Conservation (phyloP, 495 filamentous ascomycete species). For the Hyaloscypha finlandica region DNA sequence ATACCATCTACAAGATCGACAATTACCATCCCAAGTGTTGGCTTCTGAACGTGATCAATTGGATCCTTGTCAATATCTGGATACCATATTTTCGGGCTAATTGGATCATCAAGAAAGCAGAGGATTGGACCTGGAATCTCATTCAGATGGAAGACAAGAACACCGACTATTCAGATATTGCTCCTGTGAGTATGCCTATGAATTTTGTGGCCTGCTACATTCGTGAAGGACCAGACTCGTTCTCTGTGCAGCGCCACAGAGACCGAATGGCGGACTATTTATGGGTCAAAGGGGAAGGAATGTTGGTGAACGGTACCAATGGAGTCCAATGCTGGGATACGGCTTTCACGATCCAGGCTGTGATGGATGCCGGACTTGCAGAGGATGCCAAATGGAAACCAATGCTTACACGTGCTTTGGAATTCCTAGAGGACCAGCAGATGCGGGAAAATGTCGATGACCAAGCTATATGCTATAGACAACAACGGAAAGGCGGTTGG, state of each 20-base stretch:
- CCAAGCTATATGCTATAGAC: conserved; percentile 82
- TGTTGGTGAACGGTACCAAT: conserved; percentile 95
- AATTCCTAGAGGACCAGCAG: conserved; percentile 90
- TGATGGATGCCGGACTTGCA: conserved; percentile 76
- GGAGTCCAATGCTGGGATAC: conserved; percentile 98
- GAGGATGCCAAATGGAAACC: conserved; percentile 74
- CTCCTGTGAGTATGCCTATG: conserved; percentile 87
- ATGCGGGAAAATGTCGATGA: conserved; percentile 82
- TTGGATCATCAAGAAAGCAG: conserved; percentile 60
- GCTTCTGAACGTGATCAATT: conserved; percentile 75
- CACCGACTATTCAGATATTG: conserved; percentile 83
- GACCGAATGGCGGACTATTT: conserved; percentile 83
- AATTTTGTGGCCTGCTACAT: conserved; percentile 84
- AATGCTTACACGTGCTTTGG: conserved; percentile 81
- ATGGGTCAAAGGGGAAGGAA: conserved; percentile 90
- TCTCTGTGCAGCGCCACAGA: conserved; percentile 73
- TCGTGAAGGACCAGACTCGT: conserved; percentile 75
- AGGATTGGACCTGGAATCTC: conserved; percentile 69
- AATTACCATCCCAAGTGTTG: conserved; percentile 93
- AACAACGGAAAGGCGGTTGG: conserved; percentile 92
- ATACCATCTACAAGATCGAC: conserved; percentile 75
- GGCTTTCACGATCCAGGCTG: conserved; percentile 79
- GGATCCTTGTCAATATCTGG: conserved; percentile 74
- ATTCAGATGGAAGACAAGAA: conserved; percentile 91
- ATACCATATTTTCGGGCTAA: conserved; percentile 69